phyloP scores from a whole-genome alignment of 2,329 filamentous ascomycete species.

The Stachybotrys chartarum region DNA sequence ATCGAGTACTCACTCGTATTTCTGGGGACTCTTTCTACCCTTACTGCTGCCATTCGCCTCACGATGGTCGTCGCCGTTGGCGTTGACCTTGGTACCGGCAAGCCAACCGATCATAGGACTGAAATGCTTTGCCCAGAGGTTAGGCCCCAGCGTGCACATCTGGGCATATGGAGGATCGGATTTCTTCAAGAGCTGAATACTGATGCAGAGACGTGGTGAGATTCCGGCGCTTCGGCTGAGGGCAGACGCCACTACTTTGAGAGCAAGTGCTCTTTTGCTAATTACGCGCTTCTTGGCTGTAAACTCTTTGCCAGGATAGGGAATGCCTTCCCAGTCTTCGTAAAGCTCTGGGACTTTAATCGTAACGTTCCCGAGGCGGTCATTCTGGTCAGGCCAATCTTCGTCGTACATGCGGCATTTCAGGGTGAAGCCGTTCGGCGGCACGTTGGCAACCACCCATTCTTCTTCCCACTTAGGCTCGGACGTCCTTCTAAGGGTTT shows the following conservation, averaged over 20 bases:
- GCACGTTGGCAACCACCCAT: conserved; percentile 86
- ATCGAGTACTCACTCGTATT: conserved; percentile 62
- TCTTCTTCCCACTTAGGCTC: conserved; percentile 77
- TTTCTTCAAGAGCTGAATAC: conserved; percentile 68
- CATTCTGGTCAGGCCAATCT: conserved; percentile 78
- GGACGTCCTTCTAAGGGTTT: conserved; percentile 63
- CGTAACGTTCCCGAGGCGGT: conserved; percentile 81
- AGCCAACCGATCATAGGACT: conserved; percentile 83
- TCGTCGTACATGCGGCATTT: conserved; percentile 89
- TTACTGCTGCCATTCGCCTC: conserved; percentile 10
- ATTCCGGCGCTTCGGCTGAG: conserved; percentile 57
- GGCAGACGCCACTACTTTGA: conserved; percentile 61
- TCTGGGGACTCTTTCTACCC: conserved; percentile 46
- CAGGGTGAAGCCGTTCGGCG: conserved; percentile 70
- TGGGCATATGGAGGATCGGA: conserved; percentile 62
- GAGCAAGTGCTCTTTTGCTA: conserved; percentile 77
- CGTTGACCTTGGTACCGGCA: conserved; percentile 62
- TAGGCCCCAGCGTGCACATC: conserved; percentile 73
- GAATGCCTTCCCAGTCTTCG: conserved; percentile 62
- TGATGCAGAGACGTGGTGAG: conserved; percentile 64
- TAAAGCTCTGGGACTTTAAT: conserved; percentile 53
- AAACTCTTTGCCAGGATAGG: conserved; percentile 50
- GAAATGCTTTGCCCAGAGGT: conserved; percentile 74
- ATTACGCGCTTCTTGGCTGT: conserved; percentile 76
- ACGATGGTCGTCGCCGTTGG: conserved; percentile 41